phyloP scores from a whole-genome alignment of 768 basidiomycete species.

The Trametes cubensis region DNA sequence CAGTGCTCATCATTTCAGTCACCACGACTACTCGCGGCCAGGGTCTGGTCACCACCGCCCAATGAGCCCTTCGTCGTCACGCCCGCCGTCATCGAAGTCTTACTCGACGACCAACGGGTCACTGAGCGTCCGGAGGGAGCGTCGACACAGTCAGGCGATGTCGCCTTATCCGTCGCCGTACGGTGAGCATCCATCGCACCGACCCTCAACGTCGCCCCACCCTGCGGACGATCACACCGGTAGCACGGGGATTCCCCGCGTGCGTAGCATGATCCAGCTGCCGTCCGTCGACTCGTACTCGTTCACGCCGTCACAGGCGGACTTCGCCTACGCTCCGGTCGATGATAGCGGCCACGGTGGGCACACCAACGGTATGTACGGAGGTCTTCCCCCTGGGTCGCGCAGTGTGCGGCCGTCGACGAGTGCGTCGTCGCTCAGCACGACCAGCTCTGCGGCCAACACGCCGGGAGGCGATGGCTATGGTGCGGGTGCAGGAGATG shows the following conservation, averaged over 20 bases:
- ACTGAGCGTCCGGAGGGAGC: conserved; percentile 69
- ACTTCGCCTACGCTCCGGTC: conserved; percentile 80
- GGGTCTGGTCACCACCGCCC: conserved; percentile 66
- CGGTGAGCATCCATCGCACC: conserved; percentile 60
- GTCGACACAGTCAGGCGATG: conserved; percentile 86
- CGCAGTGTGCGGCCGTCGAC: conserved; percentile 73
- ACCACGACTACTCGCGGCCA: conserved; percentile 66
- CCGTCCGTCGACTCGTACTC: conserved; percentile 67
- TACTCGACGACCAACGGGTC: conserved; percentile 55
- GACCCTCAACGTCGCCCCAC: conserved; percentile 73
- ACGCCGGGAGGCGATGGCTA: conserved; percentile 71
- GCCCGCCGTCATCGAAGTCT: conserved; percentile 69
- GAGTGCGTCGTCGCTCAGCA: conserved; percentile 75
- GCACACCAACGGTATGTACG: conserved; percentile 33
- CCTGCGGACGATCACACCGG: conserved; percentile 51
- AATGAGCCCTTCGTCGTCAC: conserved; percentile 63
- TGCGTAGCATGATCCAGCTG: conserved; percentile 83
- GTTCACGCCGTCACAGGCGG: conserved; percentile 67
- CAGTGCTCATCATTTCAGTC: conserved; percentile 42
- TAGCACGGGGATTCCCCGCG: conserved; percentile 58
- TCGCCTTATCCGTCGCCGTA: conserved; percentile 87
- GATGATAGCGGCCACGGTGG: conserved; percentile 35
- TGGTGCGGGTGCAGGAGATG: conserved; percentile 55
- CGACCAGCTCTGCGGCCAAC: conserved; percentile 79
- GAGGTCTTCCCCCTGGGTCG: conserved; percentile 29